Percentiles rank a stretch among this genome's conserved stretches.
Conservation (phyloP, 73 alveolate genomes). For the Uronychia binucleata region DNA sequence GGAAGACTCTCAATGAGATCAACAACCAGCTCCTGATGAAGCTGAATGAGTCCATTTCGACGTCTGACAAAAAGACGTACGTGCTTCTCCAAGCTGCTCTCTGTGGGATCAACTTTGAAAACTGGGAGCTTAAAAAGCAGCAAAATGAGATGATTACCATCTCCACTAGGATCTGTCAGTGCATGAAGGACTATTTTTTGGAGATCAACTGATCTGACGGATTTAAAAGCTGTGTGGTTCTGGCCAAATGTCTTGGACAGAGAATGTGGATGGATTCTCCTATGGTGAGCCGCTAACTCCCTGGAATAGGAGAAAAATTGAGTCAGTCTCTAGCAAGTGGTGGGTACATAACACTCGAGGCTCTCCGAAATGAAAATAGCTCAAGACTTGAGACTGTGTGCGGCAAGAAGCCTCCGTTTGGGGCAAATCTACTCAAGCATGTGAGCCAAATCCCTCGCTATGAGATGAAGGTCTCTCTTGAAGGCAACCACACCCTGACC, state of each 20-base stretch:
- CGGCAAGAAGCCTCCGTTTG: constrained; percentile 74
- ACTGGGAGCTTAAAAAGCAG: constrained; percentile 70
- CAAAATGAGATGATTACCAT: constrained; percentile 69
- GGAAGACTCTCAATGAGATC: constrained; percentile 62
- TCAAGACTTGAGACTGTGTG: constrained; percentile 66
- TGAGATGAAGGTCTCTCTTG: no score
- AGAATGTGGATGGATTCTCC: constrained; percentile 70
- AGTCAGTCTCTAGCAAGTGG: constrained; percentile 46
- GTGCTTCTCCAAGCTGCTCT: constrained; percentile 62
- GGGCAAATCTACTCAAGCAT: background rate
- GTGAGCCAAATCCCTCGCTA: background rate
- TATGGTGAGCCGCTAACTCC: constrained; percentile 54
- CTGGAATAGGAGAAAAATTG: constrained; percentile 69
- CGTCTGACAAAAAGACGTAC: constrained; percentile 59
- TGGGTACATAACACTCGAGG: constrained; percentile 55
- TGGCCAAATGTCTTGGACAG: constrained; percentile 58
- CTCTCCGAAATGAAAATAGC: constrained; percentile 37
- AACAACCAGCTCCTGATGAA: constrained; percentile 58
- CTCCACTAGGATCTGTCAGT: constrained; percentile 54
- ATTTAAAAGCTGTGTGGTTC: constrained; percentile 43
- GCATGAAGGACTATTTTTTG: constrained; percentile 52
- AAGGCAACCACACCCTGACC: no score
- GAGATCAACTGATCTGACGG: constrained; percentile 63
- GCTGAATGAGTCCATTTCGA: constrained; percentile 61
- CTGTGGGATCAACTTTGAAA: constrained; percentile 58